A percentile compares a stretch with the other conserved stretches of the same genome.
Evolutionary conservation across 768 basidiomycete genomes (phyloP).

Genomic region (Amanita brunnescens): DNA sequence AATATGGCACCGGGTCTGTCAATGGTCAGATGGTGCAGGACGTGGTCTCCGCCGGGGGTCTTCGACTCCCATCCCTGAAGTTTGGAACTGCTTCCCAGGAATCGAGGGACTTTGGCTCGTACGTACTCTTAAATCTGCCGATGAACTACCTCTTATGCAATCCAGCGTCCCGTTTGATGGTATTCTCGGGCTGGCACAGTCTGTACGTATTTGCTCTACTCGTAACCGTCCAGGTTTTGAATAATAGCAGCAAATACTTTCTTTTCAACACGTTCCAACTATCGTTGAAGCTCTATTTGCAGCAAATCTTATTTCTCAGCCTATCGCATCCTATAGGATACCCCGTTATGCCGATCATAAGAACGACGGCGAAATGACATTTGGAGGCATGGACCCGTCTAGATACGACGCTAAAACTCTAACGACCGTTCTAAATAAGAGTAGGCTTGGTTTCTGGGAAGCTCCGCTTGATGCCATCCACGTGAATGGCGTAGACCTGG

Average conservation of each 20-base stretch:
- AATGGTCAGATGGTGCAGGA: slow-evolving; percentile 50
- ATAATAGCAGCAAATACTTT: slow-evolving; percentile 38
- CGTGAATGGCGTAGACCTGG: slow-evolving; percentile 46
- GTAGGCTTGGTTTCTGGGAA: slow-evolving; percentile 73
- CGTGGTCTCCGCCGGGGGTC: slow-evolving; percentile 47
- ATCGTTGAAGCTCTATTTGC: slow-evolving; percentile 63
- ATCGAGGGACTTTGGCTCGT: slow-evolving; percentile 42
- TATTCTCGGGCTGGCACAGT: slow-evolving; percentile 37
- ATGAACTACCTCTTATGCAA: slow-evolving; percentile 12
- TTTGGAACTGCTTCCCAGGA: slow-evolving; percentile 59
- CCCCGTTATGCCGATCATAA: slow-evolving; percentile 59
- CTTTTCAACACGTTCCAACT: slow-evolving; percentile 54
- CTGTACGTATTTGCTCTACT: slow-evolving; percentile 12
- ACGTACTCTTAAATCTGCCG: slow-evolving; percentile 4
- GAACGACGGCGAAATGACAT: slow-evolving; percentile 77
- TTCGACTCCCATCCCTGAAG: slow-evolving; percentile 38
- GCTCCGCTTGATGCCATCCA: slow-evolving; percentile 48
- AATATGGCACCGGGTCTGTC: slow-evolving; percentile 49
- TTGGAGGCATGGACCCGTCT: slow-evolving; percentile 60
- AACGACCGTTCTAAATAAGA: slow-evolving; percentile 55
- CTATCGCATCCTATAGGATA: slow-evolving; percentile 77
- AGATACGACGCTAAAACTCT: slow-evolving; percentile 60
- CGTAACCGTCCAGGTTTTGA: background rate
- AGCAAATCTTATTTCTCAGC: slow-evolving; percentile 44
- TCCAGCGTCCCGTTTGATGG: slow-evolving; percentile 41